These are phyloP conservation scores for Diaporthe longicolla DNA, from an alignment of 2,329 filamentous ascomycete species.

Conservation along the genomic window DNA sequence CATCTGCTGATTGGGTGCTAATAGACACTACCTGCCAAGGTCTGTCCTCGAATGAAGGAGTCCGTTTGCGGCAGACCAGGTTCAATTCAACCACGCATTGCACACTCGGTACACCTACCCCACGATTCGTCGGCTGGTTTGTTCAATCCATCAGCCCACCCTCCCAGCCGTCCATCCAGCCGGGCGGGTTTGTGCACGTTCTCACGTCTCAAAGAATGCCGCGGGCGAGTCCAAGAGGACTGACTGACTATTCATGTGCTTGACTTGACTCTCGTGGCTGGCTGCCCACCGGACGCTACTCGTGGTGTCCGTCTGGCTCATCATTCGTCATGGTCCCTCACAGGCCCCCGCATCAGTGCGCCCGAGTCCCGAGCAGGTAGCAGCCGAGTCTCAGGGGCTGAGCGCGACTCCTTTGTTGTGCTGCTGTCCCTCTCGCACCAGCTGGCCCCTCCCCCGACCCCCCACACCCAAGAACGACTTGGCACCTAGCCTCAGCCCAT, in stretches of 20 bases:
- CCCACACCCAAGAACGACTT: constrained; percentile 21
- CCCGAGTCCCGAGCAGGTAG: constrained; percentile 18
- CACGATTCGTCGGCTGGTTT: neutral
- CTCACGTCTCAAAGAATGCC: neutral
- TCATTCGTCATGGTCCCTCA: constrained; percentile 32
- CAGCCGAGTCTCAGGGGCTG: constrained; percentile 25
- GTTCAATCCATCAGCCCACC: neutral
- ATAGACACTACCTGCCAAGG: constrained; percentile 33
- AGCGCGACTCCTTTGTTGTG: constrained; percentile 30
- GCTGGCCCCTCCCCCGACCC: constrained; percentile 12
- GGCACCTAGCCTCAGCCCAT: constrained; percentile 30
- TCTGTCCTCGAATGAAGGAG: constrained; percentile 14
- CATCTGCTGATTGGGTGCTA: constrained; percentile 33
- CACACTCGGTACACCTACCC: neutral
- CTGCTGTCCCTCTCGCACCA: constrained; percentile 5
- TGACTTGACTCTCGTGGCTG: constrained; percentile 34
- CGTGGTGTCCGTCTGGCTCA: constrained; percentile 34
- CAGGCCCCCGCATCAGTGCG: constrained; percentile 28
- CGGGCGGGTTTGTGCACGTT: constrained; percentile 21
- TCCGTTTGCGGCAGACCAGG: constrained; percentile 31
- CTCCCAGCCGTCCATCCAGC: constrained; percentile 7
- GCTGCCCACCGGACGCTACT: constrained; percentile 27
- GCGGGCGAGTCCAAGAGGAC: constrained; percentile 3
- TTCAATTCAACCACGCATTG: constrained; percentile 16
- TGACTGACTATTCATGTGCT: constrained; percentile 5